Evolutionary conservation across 2,329 filamentous ascomycete species (phyloP).

Genomic region (Nigrospora osmanthi): DNA sequence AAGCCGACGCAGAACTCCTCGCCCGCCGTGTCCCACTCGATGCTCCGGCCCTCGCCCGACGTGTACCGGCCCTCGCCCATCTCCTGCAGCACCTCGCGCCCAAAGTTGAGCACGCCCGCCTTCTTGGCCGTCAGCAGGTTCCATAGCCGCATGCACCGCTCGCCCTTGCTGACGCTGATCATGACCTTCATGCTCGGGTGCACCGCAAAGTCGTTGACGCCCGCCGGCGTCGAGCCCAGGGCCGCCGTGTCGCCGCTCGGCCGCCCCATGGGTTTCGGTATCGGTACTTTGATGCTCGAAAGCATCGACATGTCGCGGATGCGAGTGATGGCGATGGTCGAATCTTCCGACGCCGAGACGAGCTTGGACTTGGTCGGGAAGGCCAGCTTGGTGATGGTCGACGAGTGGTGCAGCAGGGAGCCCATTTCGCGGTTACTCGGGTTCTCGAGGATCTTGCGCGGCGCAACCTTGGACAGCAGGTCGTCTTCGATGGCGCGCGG

Average conservation of each 20-base stretch:
- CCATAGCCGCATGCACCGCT: slow-evolving; percentile 89
- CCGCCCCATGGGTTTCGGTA: slow-evolving; percentile 69
- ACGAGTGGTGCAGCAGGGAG: slow-evolving; percentile 76
- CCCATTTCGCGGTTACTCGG: slow-evolving; percentile 82
- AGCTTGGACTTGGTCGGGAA: slow-evolving; percentile 87
- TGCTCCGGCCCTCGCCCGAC: slow-evolving; percentile 73
- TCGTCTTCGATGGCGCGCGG: slow-evolving; percentile 50
- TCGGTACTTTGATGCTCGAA: slow-evolving; percentile 81
- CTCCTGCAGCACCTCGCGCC: slow-evolving; percentile 61
- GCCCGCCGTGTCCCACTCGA: slow-evolving; percentile 68
- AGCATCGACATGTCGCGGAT: slow-evolving; percentile 86
- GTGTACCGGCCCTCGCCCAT: slow-evolving; percentile 70
- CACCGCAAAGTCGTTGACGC: slow-evolving; percentile 90
- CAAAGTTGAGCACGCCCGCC: slow-evolving; percentile 85
- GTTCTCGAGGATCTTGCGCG: slow-evolving; percentile 74
- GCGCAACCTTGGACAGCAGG: slow-evolving; percentile 58
- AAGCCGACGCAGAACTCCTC: slow-evolving; percentile 86
- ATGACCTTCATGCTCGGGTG: slow-evolving; percentile 96
- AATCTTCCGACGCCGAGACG: slow-evolving; percentile 82
- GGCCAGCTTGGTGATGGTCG: slow-evolving; percentile 68
- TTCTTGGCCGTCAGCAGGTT: slow-evolving; percentile 96
- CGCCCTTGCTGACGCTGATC: slow-evolving; percentile 84
- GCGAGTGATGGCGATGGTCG: slow-evolving; percentile 78
- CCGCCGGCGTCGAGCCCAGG: slow-evolving; percentile 71
- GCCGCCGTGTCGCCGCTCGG: slow-evolving; percentile 87